Evolutionary conservation across 495 filamentous ascomycete species (phyloP).

Genomic region (Penicillium psychrofluorescens): DNA sequence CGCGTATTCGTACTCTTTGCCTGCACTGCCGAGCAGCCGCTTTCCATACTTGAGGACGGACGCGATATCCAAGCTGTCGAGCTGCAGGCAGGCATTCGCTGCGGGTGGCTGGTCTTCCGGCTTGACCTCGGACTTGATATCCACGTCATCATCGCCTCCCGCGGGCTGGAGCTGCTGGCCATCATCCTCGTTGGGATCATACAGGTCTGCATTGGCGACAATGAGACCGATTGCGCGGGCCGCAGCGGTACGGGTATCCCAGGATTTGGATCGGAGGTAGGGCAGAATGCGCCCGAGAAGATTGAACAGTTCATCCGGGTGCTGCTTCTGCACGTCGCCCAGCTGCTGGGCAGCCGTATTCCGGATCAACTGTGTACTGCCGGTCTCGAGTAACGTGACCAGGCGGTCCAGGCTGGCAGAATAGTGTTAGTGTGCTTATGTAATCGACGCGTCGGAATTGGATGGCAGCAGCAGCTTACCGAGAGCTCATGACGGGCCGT

Average conservation of each 20-base stretch:
- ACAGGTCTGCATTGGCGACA: constrained; percentile 76
- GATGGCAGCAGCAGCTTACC: constrained; percentile 30
- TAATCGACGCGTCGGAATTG: constrained; percentile 24
- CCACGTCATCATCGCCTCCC: constrained; percentile 41
- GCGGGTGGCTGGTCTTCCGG: constrained; percentile 17
- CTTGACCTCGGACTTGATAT: constrained; percentile 40
- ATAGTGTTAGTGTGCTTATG: constrained; percentile 25
- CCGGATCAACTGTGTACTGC: constrained; percentile 87
- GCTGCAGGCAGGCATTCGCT: constrained; percentile 52
- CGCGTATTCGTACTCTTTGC: constrained; percentile 75
- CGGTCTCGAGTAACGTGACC: constrained; percentile 94
- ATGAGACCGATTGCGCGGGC: constrained; percentile 91
- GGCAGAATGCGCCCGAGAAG: constrained; percentile 92
- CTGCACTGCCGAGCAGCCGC: constrained; percentile 71
- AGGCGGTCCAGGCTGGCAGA: constrained; percentile 72
- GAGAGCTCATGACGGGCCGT: constrained; percentile 45
- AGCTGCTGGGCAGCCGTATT: constrained; percentile 95
- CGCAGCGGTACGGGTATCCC: constrained; percentile 89
- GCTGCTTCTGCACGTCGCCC: constrained; percentile 93
- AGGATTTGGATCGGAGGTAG: constrained; percentile 84
- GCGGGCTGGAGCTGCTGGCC: constrained; percentile 42
- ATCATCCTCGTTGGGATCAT: constrained; percentile 77
- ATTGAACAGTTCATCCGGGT: constrained; percentile 96
- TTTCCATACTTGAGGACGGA: constrained; percentile 75
- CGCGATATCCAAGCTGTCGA: constrained; percentile 70